Base-by-base conservation (phyloP, 306 rosid species). In the Gastrolobium villosum region DNA sequence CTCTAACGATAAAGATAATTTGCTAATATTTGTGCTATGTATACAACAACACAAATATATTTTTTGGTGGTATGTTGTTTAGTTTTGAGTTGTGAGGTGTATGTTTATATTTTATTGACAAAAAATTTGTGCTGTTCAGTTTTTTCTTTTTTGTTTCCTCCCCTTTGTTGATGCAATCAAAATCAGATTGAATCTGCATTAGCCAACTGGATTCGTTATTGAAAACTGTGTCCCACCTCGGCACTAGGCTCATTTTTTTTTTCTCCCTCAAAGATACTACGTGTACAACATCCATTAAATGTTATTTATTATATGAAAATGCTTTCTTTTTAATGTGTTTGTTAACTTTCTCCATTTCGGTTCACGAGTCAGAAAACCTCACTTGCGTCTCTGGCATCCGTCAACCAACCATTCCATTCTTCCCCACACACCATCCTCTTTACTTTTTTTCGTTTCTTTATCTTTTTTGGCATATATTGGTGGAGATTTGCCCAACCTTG, bases 401-500 rank as follows among this genome's bases (percentile, higher is more conserved):
- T 78, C 86, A 70, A 70, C 76, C 80, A 65, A 81, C 80, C 81
- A 26, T 80, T 55, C 50, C 63, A 10, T 44, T 52, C n/a, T 31
- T 56, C 54, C 77, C 72, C 85, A 65, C 80, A 37, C 20, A 35
- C 36, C 75, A 81, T 67, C 45, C 69, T 74, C 81, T 67, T 75
- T 50, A 34, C 83, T 59, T 59, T 81, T 81, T 71, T 46, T 64
- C 34, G 13, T 35, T 52, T 7, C 41, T 54, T 77, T 76, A 72
- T 57, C 72, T 59, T 39, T 66, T 65, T 59, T 72, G 66, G 44
- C 76, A 59, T 65, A 54, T 30, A 48, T 73, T 59, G 81, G 83
- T 85, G 83, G 61, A 77, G 80, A 65, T 74, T 76, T 63, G 77
- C 79, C 65, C 81, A 68, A 59, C 85, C 70, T 53, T 66, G 4